phyloP scores from a whole-genome alignment of 805 yeast genomes.

The Millerago galiae region DNA sequence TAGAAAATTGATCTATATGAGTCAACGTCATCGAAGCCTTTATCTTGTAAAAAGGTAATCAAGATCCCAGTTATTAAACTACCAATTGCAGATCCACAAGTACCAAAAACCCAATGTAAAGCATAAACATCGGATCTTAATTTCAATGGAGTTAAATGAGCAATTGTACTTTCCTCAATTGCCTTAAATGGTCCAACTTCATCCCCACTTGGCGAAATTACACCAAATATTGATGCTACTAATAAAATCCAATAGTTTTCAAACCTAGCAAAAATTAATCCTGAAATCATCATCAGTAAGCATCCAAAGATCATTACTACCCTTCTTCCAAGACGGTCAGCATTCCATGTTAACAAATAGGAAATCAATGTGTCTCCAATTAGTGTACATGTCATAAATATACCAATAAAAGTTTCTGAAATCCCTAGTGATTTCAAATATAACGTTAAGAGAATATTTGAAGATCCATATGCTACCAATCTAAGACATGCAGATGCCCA shows the following conservation, averaged over 20 bases:
- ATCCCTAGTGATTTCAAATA: conserved; percentile 52
- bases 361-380: conserved; percentile 75
- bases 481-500: conserved; percentile 67
- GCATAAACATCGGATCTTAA: conserved; percentile 73
- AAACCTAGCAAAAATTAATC: conserved; percentile 53
- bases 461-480: conserved; percentile 68
- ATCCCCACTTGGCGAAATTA: conserved; percentile 82
- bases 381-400: conserved; percentile 76
- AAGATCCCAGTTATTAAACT: conserved; percentile 55
- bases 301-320: conserved; percentile 58
- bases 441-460: conserved; percentile 71
- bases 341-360: conserved; percentile 67
- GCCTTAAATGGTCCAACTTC: conserved; percentile 90
- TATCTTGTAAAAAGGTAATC: conserved; percentile 37
- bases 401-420: conserved; percentile 55
- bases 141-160: conserved; percentile 63
- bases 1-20: conserved; percentile 55
- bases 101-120: conserved; percentile 60
- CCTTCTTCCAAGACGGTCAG: conserved; percentile 66
- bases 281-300: conserved; percentile 61
- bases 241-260: conserved; percentile 50
- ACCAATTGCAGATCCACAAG: conserved; percentile 73
- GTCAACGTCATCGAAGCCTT: conserved; percentile 29
- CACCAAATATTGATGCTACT: conserved; percentile 74
- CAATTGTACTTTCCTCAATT: conserved; percentile 76